These are phyloP conservation scores for Gamsiella multidivaricata DNA, from an alignment of 192 early-diverging fungal species.

Conservation along the genomic window DNA sequence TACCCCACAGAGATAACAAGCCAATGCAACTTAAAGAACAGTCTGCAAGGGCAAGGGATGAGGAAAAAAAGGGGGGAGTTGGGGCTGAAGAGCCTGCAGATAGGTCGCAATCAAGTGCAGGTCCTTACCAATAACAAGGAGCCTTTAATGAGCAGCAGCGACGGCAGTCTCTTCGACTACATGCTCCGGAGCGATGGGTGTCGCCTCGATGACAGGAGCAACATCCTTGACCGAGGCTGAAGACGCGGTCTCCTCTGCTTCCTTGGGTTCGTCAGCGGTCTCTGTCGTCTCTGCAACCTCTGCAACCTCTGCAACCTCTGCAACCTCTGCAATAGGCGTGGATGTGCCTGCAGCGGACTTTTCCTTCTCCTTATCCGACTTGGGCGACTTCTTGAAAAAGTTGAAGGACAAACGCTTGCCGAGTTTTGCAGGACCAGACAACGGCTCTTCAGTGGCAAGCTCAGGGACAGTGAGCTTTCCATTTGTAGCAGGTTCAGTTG, in stretches of 20 bases:
- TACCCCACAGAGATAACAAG: too few species aligned
- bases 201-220: conserved; percentile 15
- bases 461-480: conserved; percentile 10
- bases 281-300: conserved; percentile 7
- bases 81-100: too few species aligned
- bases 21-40: too few species aligned
- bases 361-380: conserved; percentile 37
- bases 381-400: conserved; percentile 38
- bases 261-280: conserved; percentile 12
- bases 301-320: background rate
- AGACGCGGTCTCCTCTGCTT: conserved; percentile 21
- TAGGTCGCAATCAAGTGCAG: too few species aligned
- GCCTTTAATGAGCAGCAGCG: conserved; percentile 21
- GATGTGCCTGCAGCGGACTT: conserved; percentile 10
- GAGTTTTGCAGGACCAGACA: conserved; percentile 5
- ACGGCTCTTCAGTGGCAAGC: conserved; percentile 3
- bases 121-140: background rate
- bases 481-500: background rate
- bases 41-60: too few species aligned
- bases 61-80: too few species aligned
- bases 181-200: conserved; percentile 9
- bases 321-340: conserved; percentile 19
- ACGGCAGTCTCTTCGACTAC: conserved; percentile 32
- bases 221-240: conserved; percentile 4
- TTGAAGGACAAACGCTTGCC: conserved; percentile 40